These are phyloP conservation scores for Curvularia sp. DNA, from an alignment of 2,329 filamentous ascomycete genomes.

Conservation along the genomic window DNA sequence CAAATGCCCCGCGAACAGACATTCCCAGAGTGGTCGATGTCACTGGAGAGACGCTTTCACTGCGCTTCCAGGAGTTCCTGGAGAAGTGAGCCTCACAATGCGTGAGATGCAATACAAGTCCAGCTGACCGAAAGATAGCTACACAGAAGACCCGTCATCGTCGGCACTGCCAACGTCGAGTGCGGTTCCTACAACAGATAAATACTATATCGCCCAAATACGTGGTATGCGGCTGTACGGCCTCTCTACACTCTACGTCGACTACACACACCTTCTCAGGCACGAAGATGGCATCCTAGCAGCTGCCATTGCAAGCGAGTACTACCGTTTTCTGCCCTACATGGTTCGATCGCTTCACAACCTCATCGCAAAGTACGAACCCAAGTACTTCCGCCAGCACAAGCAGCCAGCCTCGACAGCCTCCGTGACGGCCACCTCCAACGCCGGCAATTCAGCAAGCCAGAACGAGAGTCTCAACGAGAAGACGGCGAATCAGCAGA, in stretches of 20 bases:
- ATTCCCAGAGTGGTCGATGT: constrained; percentile 78
- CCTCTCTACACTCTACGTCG: constrained; percentile 86
- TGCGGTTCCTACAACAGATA: constrained; percentile 72
- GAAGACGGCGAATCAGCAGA: constrained; percentile 90
- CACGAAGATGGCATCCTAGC: constrained; percentile 82
- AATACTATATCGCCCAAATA: constrained; percentile 86
- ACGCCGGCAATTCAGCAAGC: constrained; percentile 64
- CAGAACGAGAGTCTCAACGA: constrained; percentile 65
- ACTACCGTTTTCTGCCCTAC: constrained; percentile 94
- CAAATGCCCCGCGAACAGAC: constrained; percentile 59
- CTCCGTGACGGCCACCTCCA: constrained; percentile 72
- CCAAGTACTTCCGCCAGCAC: constrained; percentile 91
- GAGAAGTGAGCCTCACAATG: constrained; percentile 65
- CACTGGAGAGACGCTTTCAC: constrained; percentile 75
- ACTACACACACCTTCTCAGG: constrained; percentile 81
- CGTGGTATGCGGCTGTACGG: constrained; percentile 75
- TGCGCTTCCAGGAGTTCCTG: constrained; percentile 80
- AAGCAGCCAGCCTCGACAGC: constrained; percentile 79
- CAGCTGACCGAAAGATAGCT: constrained; percentile 52
- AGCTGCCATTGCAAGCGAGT: constrained; percentile 84
- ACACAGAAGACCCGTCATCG: constrained; percentile 71
- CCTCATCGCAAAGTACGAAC: constrained; percentile 92
- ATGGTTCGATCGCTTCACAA: constrained; percentile 88
- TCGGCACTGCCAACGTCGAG: constrained; percentile 72
- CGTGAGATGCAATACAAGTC: neutral